phyloP scores from a whole-genome alignment of 306 rosid species.

The Glycine latifolia region DNA sequence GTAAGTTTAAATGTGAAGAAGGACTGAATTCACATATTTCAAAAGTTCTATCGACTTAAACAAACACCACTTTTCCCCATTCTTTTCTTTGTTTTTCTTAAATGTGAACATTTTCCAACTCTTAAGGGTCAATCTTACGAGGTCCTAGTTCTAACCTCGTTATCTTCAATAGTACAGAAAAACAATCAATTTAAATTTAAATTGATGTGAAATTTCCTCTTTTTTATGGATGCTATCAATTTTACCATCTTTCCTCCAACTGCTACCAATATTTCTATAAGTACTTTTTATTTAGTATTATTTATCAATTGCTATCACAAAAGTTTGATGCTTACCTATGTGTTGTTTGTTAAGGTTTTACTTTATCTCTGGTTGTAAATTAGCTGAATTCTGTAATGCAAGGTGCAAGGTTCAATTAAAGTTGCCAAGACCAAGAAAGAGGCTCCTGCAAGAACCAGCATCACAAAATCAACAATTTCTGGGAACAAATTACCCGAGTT shows the following conservation, averaged over 20 bases:
- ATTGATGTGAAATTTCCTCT: background rate
- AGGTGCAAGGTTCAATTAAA: slow-evolving; percentile 69
- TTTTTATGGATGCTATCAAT: background rate
- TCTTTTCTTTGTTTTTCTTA: background rate
- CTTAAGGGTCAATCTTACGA: background rate
- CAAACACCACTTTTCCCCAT: no score
- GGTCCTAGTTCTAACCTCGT: background rate
- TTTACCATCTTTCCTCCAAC: no score
- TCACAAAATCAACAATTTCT: slow-evolving; percentile 37
- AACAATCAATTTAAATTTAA: no score
- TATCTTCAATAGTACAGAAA: background rate
- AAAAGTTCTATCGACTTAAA: no score
- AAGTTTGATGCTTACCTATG: background rate
- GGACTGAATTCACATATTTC: no score
- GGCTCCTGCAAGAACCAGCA: slow-evolving; percentile 40
- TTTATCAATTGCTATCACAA: background rate
- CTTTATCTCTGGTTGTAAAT: slow-evolving; percentile 10
- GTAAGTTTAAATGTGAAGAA: no score
- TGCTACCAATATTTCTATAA: no score
- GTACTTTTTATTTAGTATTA: background rate
- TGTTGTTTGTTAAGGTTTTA: slow-evolving; percentile 10
- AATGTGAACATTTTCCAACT: background rate
- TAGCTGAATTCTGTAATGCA: slow-evolving; percentile 15
- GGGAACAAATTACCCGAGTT: slow-evolving; percentile 37
- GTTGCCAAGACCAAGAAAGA: slow-evolving; percentile 65